Evolutionary conservation across 2,329 filamentous ascomycete species (phyloP).

Genomic region (Colletotrichum truncatum): DNA sequence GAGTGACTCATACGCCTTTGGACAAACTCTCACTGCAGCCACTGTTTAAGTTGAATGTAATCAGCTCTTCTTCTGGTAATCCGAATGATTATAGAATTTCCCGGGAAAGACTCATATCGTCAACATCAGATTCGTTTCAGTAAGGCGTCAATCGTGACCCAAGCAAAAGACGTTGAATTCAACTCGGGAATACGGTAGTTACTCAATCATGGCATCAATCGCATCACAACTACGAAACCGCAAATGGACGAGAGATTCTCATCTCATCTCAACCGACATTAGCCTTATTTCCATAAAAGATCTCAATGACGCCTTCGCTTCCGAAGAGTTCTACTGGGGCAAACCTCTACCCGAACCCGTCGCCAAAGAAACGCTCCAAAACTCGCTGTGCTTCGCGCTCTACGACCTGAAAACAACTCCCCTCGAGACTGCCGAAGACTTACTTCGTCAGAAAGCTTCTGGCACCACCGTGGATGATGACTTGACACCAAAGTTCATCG

Average conservation of each 20-base stretch:
- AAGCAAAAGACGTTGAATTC: too few relatives aligned
- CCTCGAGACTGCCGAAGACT: not conserved
- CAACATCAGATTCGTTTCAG: too few relatives aligned
- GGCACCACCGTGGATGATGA: not conserved
- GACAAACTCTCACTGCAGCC: too few relatives aligned
- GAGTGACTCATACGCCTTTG: too few relatives aligned
- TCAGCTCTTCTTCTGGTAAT: too few relatives aligned
- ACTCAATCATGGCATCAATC: constrained; percentile 1
- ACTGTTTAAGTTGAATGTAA: too few relatives aligned
- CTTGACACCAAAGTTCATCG: not conserved
- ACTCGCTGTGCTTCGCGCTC: constrained; percentile 68
- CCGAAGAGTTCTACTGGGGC: constrained; percentile 70
- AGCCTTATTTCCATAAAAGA: constrained; percentile 60
- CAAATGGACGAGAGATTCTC: constrained; percentile 60
- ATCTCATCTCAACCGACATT: constrained; percentile 69
- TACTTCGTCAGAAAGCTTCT: not conserved
- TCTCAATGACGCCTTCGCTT: constrained; percentile 64
- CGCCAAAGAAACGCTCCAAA: constrained; percentile 61
- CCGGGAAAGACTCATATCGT: too few relatives aligned
- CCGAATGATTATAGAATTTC: too few relatives aligned
- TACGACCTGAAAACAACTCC: constrained; percentile 44
- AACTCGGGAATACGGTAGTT: too few relatives aligned
- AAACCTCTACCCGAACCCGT: constrained; percentile 56
- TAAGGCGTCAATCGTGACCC: not conserved
- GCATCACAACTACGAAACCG: not conserved